A percentile compares a stretch with the other conserved stretches of the same genome.
Evolutionary conservation across 345 rosid species (phyloP).

Genomic region (Arabis hirsuta): DNA sequence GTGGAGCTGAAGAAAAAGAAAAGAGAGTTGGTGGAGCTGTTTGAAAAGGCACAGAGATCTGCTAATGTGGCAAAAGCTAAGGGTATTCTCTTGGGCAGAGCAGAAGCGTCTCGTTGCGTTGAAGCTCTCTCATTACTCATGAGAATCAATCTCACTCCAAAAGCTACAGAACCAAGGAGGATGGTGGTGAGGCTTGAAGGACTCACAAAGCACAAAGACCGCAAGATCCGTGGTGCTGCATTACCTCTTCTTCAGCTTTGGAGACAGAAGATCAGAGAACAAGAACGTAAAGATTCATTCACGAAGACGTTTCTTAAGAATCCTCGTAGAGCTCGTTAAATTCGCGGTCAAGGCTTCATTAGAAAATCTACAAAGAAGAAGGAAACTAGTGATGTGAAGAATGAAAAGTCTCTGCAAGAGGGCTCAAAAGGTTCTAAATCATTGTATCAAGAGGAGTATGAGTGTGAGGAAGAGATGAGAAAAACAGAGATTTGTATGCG

Average conservation of each 20-base stretch:
- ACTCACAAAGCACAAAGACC: conserved; percentile 33
- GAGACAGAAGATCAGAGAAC: conserved; percentile 20
- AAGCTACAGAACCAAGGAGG: conserved; percentile 5
- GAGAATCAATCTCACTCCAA: background rate
- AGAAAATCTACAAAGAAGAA: background rate
- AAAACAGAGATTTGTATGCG: background rate
- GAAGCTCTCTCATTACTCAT: conserved; percentile 12
- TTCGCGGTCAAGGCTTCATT: background rate
- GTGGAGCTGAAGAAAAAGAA: background rate
- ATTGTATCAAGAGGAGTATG: background rate
- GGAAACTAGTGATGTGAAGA: background rate
- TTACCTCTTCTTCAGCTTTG: conserved; percentile 11
- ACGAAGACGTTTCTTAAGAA: background rate
- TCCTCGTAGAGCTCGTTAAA: background rate
- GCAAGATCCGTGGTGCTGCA: background rate
- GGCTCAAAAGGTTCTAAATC: background rate
- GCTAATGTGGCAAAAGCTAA: conserved; percentile 27
- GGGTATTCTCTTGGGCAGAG: conserved; percentile 9
- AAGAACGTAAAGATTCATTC: background rate
- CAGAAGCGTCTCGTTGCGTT: conserved; percentile 8
- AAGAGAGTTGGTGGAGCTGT: conserved; percentile 13
- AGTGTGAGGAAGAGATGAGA: conserved; percentile 3
- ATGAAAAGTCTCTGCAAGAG: background rate
- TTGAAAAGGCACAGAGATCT: conserved; percentile 31
- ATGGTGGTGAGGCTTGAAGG: conserved; percentile 23